Evolutionary conservation across 2,329 filamentous ascomycete species (phyloP).

Genomic region (Sclerotinia sclerotiorum): DNA sequence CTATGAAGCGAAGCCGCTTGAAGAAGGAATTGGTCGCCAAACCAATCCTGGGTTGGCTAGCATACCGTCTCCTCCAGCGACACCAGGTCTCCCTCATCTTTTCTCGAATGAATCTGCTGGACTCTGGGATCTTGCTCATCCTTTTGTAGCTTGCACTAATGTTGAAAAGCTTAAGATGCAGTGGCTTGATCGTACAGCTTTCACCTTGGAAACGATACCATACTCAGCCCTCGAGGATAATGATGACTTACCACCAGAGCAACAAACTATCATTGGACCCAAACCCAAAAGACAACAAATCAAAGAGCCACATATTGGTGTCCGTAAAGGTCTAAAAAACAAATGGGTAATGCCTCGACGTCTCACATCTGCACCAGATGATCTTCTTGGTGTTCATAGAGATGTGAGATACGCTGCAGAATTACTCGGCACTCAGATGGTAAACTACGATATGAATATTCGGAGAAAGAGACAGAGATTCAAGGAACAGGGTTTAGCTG

Average conservation of each 20-base stretch:
- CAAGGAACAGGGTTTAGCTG: conserved; percentile 39
- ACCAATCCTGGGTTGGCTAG: conserved; percentile 36
- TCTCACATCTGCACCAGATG: conserved; percentile 21
- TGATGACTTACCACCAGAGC: conserved; percentile 29
- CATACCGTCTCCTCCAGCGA: conserved; percentile 28
- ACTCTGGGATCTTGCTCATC: conserved; percentile 16
- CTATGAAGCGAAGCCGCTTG: conserved; percentile 32
- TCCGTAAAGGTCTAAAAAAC: conserved; percentile 21
- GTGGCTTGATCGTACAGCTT: conserved; percentile 43
- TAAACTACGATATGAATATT: conserved; percentile 19
- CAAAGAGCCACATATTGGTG: conserved; percentile 13
- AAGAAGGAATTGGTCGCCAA: conserved; percentile 17
- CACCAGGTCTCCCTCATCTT: conserved; percentile 10
- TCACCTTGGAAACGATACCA: conserved; percentile 46
- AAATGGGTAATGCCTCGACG: conserved; percentile 22
- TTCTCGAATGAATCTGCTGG: conserved; percentile 23
- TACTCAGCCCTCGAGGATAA: conserved; percentile 43
- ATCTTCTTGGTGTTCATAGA: conserved; percentile 22
- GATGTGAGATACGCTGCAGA: conserved; percentile 21
- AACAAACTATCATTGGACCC: conserved; percentile 6
- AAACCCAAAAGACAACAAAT: conserved; percentile 14
- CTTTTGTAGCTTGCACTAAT: conserved; percentile 14
- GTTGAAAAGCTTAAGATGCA: conserved; percentile 23
- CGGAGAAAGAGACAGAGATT: conserved; percentile 32
- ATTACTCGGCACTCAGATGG: conserved; percentile 22